phyloP scores from a whole-genome alignment of 371 early-diverging fungal genomes.

The Saksenaea oblongispora region DNA sequence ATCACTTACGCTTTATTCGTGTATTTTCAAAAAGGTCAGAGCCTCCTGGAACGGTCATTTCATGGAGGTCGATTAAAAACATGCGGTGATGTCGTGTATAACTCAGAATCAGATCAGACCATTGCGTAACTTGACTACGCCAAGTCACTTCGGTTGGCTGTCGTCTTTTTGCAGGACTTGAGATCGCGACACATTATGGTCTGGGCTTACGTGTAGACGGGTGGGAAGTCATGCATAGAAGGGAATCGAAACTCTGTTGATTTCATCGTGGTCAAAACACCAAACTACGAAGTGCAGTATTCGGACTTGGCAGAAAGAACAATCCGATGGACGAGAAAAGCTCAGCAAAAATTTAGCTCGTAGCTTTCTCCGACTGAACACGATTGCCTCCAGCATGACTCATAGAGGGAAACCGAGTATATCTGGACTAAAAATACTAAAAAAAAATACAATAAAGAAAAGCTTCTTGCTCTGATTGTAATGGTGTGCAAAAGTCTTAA shows the following conservation, averaged over 20 bases:
- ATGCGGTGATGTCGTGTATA: slow-evolving; percentile 68
- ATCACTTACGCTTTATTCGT: slow-evolving; percentile 59
- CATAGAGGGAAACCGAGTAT: too few species aligned
- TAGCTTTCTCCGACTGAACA: neutral
- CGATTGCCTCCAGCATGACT: too few species aligned
- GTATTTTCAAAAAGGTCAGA: slow-evolving; percentile 68
- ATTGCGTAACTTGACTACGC: slow-evolving; percentile 78
- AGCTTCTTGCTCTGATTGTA: too few species aligned
- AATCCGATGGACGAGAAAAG: neutral
- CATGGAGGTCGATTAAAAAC: slow-evolving; percentile 66
- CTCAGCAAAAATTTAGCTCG: neutral
- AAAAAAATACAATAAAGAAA: too few species aligned
- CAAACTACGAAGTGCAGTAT: too few species aligned
- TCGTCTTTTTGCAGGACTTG: slow-evolving; percentile 43
- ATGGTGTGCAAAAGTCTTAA: too few species aligned
- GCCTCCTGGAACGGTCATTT: slow-evolving; percentile 51
- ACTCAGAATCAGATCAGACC: slow-evolving; percentile 75
- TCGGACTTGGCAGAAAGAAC: neutral
- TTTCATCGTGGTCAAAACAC: slow-evolving; percentile 6
- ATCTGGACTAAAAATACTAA: too few species aligned
- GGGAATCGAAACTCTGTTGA: slow-evolving; percentile 64
- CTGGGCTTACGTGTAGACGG: slow-evolving; percentile 82
- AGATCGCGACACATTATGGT: neutral
- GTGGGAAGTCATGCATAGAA: slow-evolving; percentile 83
- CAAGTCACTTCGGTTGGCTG: slow-evolving; percentile 85